Percentiles rank a stretch among this genome's conserved stretches.
Conservation (phyloP, 2,329 filamentous ascomycete species). For the Rhytidhysteron rufulum region DNA sequence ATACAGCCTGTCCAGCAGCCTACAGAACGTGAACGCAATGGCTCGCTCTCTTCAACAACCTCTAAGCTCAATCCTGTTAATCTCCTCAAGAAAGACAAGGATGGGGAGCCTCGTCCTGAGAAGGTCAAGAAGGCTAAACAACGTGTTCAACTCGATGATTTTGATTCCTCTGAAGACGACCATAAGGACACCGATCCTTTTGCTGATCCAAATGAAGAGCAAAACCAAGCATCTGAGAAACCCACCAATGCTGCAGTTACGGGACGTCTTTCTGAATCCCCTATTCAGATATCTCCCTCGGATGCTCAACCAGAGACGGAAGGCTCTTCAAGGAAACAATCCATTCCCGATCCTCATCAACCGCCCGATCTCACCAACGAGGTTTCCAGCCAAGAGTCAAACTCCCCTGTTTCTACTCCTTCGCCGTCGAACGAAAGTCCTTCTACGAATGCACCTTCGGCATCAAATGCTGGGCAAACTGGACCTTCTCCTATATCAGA, state of each 20-base stretch:
- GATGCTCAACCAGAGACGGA: constrained; percentile 37
- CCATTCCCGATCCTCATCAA: constrained; percentile 29
- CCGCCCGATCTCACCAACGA: constrained; percentile 67
- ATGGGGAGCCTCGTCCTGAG: constrained; percentile 50
- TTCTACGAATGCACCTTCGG: constrained; percentile 23
- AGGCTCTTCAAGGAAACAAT: constrained; percentile 1
- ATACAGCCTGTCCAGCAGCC: constrained; percentile 7
- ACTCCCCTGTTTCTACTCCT: constrained; percentile 34
- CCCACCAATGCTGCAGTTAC: constrained; percentile 15
- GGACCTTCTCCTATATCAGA: constrained; percentile 22
- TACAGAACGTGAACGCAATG: constrained; percentile 11
- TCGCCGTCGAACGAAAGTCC: constrained; percentile 29
- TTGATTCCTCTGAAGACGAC: constrained; percentile 55
- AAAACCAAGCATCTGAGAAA: constrained; percentile 20
- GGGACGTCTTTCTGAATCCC: constrained; percentile 60
- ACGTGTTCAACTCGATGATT: constrained; percentile 66
- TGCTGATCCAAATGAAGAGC: constrained; percentile 32
- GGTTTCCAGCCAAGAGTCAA: constrained; percentile 63
- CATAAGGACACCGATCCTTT: constrained; percentile 42
- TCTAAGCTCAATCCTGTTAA: constrained; percentile 23
- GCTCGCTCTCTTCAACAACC: constrained; percentile 15
- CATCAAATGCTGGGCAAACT: constrained; percentile 16
- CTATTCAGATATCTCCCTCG: constrained; percentile 61
- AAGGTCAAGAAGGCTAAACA: constrained; percentile 59
- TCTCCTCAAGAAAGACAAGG: constrained; percentile 37